These are phyloP conservation scores for Lactarius psammicola DNA, from an alignment of 768 basidiomycete genomes.

Conservation along the genomic window DNA sequence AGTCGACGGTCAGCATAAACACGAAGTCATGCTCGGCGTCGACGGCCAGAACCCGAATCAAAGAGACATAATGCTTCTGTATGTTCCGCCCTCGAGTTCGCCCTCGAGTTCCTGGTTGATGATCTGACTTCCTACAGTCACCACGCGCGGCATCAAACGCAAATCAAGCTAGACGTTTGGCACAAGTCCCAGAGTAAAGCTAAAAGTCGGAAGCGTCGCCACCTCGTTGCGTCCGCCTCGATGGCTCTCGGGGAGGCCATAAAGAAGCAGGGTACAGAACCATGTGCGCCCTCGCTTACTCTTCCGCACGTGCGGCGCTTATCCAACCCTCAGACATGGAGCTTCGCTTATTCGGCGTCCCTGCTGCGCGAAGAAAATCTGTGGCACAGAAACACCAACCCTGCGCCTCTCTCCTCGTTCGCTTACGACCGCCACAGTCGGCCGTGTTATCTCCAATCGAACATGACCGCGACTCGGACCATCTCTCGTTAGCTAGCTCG, in stretches of 20 bases:
- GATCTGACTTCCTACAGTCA: slow-evolving; percentile 36
- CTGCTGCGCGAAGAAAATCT: slow-evolving; percentile 21
- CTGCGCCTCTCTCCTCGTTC: slow-evolving; percentile 23
- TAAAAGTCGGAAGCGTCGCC: slow-evolving; percentile 55
- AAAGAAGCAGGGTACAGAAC: slow-evolving; percentile 47
- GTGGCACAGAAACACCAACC: slow-evolving; percentile 19
- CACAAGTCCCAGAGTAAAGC: slow-evolving; percentile 56
- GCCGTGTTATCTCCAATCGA: neutral
- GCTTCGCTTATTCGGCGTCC: slow-evolving; percentile 20
- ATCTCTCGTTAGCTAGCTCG: slow-evolving; percentile 12
- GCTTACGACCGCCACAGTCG: slow-evolving; percentile 22
- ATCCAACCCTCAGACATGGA: slow-evolving; percentile 17
- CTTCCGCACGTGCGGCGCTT: neutral
- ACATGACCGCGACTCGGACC: slow-evolving; percentile 10
- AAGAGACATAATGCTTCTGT: slow-evolving; percentile 55
- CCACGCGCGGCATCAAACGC: slow-evolving; percentile 41
- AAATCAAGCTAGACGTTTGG: slow-evolving; percentile 55
- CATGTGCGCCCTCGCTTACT: slow-evolving; percentile 40
- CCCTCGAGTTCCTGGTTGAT: neutral
- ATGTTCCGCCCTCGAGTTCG: slow-evolving; percentile 31
- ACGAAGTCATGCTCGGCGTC: slow-evolving; percentile 59
- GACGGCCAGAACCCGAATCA: slow-evolving; percentile 73
- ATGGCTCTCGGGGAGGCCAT: slow-evolving; percentile 54
- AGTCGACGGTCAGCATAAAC: slow-evolving; percentile 49
- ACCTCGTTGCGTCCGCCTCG: slow-evolving; percentile 51